Evolutionary conservation across 371 early-diverging fungal genomes (phyloP), one percentile per base, ranked within the genome.

Genomic region (Phascolomyces articulosus): DNA sequence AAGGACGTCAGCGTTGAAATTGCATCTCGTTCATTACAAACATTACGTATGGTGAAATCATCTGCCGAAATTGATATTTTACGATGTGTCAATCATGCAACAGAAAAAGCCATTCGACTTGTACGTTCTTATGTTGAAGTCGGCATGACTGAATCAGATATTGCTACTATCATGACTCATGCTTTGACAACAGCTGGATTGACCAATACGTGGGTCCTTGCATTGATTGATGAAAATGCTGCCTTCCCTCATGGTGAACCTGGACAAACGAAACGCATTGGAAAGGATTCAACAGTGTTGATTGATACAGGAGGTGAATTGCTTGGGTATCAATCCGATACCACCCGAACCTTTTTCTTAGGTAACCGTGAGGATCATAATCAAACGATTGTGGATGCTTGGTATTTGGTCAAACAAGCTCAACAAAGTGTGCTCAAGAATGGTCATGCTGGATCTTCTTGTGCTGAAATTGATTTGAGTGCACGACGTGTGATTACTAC

Each of bases 231-330:
- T 34, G 72, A 77, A 15, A 75, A 77, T 64, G 87, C 87, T 4
- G 87, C 85, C 1, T 69, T 85, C 4, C 87, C 87, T 7, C 87
- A 87, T 34, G 87, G 87, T n/a, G 68, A 75, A 15, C 70, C 82
- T 10, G 84, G 85, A 2, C 65, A 71, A 21, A 70, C 66, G 13
- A 80, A 79, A 21, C 61, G 58, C 9, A 69, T 85, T 9, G 73
- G 69, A 1, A 59, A 66, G 3, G 74, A 79, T 18, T 82, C 83
- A 65, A 76, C 77, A 40, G 82, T 87, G 0, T 63, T 87, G 61
- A 84, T 87, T 47, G 87, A 87, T 62, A 75, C 83, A 0, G 87
- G 87, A 15, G 87, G 85, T 31, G 71, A 78, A 38, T 63, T 85
- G 13, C 67, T 76, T 11, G 83, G 83, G 58, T 69, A 67, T 55